phyloP scores from a whole-genome alignment of 306 rosid genomes.

The Canavalia gladiata region DNA sequence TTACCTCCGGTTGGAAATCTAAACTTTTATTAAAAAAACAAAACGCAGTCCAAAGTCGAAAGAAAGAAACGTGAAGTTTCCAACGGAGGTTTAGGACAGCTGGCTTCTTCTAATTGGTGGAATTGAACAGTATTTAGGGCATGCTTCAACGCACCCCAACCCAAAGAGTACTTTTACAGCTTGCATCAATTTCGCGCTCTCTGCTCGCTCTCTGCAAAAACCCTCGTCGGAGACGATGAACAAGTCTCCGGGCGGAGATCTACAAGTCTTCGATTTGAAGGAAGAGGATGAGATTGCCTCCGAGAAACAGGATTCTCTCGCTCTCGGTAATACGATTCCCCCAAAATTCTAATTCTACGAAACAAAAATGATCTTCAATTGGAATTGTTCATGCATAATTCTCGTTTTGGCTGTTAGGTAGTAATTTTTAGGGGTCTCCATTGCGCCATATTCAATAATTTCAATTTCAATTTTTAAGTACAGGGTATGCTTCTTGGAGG shows the following conservation, averaged over 20 bases:
- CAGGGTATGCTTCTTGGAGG: conserved; percentile 25
- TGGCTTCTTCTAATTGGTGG: conserved; percentile 28
- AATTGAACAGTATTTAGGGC: conserved; percentile 35
- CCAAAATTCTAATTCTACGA: conserved; percentile 10
- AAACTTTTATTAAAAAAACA: too few relatives aligned
- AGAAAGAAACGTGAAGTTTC: neutral
- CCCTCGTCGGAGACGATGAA: conserved; percentile 57
- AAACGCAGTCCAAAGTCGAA: neutral
- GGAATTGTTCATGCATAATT: neutral
- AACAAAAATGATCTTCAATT: neutral
- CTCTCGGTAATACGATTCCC: conserved; percentile 59
- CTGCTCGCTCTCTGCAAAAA: conserved; percentile 32
- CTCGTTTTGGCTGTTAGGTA: neutral
- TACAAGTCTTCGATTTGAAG: conserved; percentile 68
- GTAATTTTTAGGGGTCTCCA: neutral
- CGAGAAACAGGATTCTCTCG: conserved; percentile 48
- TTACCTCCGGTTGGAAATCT: too few relatives aligned
- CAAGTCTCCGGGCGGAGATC: conserved; percentile 59
- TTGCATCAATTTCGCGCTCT: conserved; percentile 51
- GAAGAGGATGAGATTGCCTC: conserved; percentile 63
- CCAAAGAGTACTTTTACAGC: conserved; percentile 8
- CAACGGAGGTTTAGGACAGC: neutral
- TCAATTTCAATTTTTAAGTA: neutral
- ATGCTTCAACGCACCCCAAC: conserved; percentile 17
- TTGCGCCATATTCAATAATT: conserved; percentile 16